Evolutionary conservation across 192 early-diverging fungal species (phyloP).

Genomic region (Pilobolus umbonatus): DNA sequence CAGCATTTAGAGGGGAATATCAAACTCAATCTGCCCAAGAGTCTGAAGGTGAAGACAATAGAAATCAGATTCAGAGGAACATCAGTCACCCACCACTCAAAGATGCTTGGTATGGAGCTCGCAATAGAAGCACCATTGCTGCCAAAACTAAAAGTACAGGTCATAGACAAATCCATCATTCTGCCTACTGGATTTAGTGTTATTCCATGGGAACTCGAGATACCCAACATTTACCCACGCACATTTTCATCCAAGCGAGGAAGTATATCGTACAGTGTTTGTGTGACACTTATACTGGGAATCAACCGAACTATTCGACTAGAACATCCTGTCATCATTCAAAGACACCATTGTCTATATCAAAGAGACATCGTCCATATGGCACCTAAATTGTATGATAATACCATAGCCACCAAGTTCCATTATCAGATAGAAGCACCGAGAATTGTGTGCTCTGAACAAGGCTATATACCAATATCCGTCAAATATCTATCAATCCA

Average conservation of each 20-base stretch:
- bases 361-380: slow-evolving; percentile 6
- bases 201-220: slow-evolving; percentile 28
- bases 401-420: slow-evolving; percentile 27
- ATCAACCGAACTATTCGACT: slow-evolving; percentile 18
- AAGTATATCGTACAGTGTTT: slow-evolving; percentile 12
- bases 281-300: slow-evolving; percentile 9
- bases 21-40: slow-evolving; percentile 8
- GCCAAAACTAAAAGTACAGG: slow-evolving; percentile 19
- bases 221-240: slow-evolving; percentile 27
- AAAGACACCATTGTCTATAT: slow-evolving; percentile 14
- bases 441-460: slow-evolving; percentile 22
- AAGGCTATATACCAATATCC: slow-evolving; percentile 8
- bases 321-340: slow-evolving; percentile 19
- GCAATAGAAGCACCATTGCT: slow-evolving; percentile 4
- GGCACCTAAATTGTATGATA: slow-evolving; percentile 11
- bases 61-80: slow-evolving; percentile 30
- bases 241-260: slow-evolving; percentile 19
- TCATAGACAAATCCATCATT: slow-evolving; percentile 7
- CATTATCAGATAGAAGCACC: slow-evolving; percentile 32
- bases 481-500: slow-evolving; percentile 15
- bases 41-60: slow-evolving; percentile 24
- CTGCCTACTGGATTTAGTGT: slow-evolving; percentile 14
- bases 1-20: slow-evolving; percentile 18
- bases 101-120: background rate
- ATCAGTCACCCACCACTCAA: background rate